A percentile compares a stretch with the other conserved stretches of the same genome.
These are phyloP conservation scores for Coprinopsis cinerea DNA, from an alignment of 768 basidiomycete species.

Conservation along the genomic window DNA sequence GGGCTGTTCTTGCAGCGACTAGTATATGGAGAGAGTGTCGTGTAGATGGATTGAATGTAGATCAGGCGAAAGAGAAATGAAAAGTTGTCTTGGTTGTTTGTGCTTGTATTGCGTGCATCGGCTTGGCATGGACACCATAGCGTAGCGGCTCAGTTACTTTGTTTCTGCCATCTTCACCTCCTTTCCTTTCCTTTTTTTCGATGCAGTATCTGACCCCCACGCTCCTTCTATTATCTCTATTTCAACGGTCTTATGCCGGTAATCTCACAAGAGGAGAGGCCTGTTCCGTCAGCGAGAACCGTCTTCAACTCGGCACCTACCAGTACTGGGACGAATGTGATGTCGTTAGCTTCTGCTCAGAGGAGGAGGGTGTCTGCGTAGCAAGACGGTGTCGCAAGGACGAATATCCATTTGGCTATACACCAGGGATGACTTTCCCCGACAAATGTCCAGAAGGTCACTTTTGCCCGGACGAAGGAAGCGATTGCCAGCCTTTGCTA, in stretches of 20 bases:
- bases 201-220: conserved; percentile 29
- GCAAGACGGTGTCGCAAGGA: conserved; percentile 69
- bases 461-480: conserved; percentile 85
- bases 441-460: conserved; percentile 51
- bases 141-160: not conserved
- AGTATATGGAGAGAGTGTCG: not conserved
- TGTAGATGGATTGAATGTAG: not conserved
- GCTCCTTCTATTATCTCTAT: conserved; percentile 47
- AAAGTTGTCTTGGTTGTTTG: not conserved
- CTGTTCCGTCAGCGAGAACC: conserved; percentile 53
- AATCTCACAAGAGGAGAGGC: conserved; percentile 35
- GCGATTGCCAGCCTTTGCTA: conserved; percentile 55
- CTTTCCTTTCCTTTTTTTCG: conserved; percentile 12
- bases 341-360: conserved; percentile 57
- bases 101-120: not conserved
- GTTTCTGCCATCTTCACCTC: conserved; percentile 5
- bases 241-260: conserved; percentile 40
- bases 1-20: not conserved
- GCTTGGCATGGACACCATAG: not conserved
- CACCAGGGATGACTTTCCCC: conserved; percentile 40
- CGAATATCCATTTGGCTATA: conserved; percentile 71
- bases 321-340: conserved; percentile 79
- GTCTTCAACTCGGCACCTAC: conserved; percentile 70
- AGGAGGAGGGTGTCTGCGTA: conserved; percentile 46
- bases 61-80: not conserved